Percentiles rank a stretch among this genome's conserved stretches.
Evolutionary conservation across 306 rosid species (phyloP).

Genomic region (Prunus fruticosa): DNA sequence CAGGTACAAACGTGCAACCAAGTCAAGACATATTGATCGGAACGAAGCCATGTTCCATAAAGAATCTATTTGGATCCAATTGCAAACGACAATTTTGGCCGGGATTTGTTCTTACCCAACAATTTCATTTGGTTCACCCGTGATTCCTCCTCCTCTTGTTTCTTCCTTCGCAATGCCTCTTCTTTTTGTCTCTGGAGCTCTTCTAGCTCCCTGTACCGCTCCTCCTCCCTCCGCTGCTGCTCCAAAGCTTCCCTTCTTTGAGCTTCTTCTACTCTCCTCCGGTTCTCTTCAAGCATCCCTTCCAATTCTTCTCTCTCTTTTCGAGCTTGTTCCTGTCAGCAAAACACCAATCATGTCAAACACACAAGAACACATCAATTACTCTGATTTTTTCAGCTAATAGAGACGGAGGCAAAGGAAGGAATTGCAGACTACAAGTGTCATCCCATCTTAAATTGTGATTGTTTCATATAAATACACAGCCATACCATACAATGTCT

Average conservation of each 20-base stretch:
- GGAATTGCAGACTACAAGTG: neutral
- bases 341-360: neutral
- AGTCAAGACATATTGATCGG: neutral
- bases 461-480: neutral
- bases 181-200: slow-evolving; percentile 97
- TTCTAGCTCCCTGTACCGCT: slow-evolving; percentile 90
- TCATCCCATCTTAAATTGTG: neutral
- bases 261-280: slow-evolving; percentile 85
- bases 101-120: slow-evolving; percentile 90
- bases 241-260: slow-evolving; percentile 91
- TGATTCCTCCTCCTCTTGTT: slow-evolving; percentile 87
- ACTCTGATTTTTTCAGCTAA: neutral
- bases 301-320: slow-evolving; percentile 91
- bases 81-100: slow-evolving; percentile 95
- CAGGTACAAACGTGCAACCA: neutral
- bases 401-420: neutral
- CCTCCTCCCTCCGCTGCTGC: slow-evolving; percentile 89
- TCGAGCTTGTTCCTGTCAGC: slow-evolving; percentile 65
- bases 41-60: neutral
- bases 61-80: slow-evolving; percentile 74
- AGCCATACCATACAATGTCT: neutral
- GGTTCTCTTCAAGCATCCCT: slow-evolving; percentile 88
- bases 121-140: slow-evolving; percentile 79
- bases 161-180: slow-evolving; percentile 82
- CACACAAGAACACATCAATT: neutral